Conservation (phyloP, 2,329 filamentous ascomycete species). For the Xylaria sp. region DNA sequence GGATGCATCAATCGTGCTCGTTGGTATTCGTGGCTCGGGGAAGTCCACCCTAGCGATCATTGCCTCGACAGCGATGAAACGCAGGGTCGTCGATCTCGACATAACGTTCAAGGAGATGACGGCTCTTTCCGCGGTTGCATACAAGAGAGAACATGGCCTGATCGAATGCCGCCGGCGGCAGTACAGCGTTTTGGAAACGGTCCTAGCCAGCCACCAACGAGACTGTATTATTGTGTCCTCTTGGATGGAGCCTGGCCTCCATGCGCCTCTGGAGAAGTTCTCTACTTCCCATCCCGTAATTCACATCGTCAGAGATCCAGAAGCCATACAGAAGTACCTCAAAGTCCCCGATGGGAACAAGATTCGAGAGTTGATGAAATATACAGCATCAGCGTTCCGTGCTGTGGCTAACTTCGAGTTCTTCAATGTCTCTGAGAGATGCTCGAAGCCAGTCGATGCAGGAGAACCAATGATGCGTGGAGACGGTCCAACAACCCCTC, state of each 20-base stretch:
- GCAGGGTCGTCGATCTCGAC: slow-evolving; percentile 73
- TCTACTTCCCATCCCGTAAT: slow-evolving; percentile 71
- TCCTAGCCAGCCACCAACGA: slow-evolving; percentile 63
- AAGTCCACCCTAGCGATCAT: slow-evolving; percentile 80
- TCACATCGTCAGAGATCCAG: slow-evolving; percentile 69
- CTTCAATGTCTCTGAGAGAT: slow-evolving; percentile 71
- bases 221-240: slow-evolving; percentile 75
- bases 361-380: slow-evolving; percentile 62
- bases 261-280: slow-evolving; percentile 66
- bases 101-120: slow-evolving; percentile 69
- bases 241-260: slow-evolving; percentile 69
- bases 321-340: slow-evolving; percentile 69
- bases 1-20: slow-evolving; percentile 73
- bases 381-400: slow-evolving; percentile 64
- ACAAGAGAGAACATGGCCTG: slow-evolving; percentile 67
- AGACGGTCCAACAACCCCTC: slow-evolving; percentile 49
- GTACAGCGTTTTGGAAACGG: slow-evolving; percentile 63
- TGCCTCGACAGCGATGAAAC: slow-evolving; percentile 71
- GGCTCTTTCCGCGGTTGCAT: slow-evolving; percentile 65
- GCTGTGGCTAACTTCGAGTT: slow-evolving; percentile 77
- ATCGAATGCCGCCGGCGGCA: slow-evolving; percentile 68
- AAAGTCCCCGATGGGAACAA: slow-evolving; percentile 60
- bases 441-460: slow-evolving; percentile 37
- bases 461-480: slow-evolving; percentile 28
- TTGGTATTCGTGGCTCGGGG: slow-evolving; percentile 75